Evolutionary conservation across 768 basidiomycete genomes (phyloP).

Genomic region (Rhizopogon vinicolor): DNA sequence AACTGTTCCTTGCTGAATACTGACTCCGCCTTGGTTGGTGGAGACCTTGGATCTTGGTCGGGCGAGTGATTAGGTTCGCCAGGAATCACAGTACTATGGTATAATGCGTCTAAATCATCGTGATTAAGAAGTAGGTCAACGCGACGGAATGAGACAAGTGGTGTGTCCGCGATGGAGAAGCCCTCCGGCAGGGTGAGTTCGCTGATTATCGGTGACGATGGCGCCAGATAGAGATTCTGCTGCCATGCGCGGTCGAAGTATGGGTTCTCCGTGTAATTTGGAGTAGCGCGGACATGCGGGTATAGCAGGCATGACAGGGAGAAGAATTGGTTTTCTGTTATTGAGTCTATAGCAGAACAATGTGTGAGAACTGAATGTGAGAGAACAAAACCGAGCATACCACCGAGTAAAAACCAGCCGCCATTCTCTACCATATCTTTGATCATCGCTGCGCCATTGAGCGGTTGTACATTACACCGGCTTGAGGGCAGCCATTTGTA

Average conservation of each 20-base stretch:
- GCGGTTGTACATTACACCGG: constrained; percentile 37
- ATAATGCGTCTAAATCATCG: constrained; percentile 43
- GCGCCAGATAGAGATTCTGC: constrained; percentile 59
- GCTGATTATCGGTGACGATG: constrained; percentile 34
- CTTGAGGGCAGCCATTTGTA: constrained; percentile 51
- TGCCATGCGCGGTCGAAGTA: constrained; percentile 63
- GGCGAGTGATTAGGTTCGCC: constrained; percentile 10
- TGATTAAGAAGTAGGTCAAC: constrained; percentile 54
- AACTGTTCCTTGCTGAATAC: constrained; percentile 53
- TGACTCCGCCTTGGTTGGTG: constrained; percentile 25
- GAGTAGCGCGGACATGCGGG: constrained; percentile 64
- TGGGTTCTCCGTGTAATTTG: constrained; percentile 49
- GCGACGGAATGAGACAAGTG: constrained; percentile 62
- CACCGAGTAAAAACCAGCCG: constrained; percentile 65
- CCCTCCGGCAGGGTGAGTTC: constrained; percentile 40
- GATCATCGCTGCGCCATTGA: constrained; percentile 41
- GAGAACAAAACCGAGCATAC: constrained; percentile 26
- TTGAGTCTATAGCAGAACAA: constrained; percentile 42
- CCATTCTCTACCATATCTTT: constrained; percentile 61
- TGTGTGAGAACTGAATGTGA: neutral
- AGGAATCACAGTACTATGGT: constrained; percentile 24
- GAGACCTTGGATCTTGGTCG: constrained; percentile 7
- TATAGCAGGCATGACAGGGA: constrained; percentile 63
- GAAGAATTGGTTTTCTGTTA: constrained; percentile 72
- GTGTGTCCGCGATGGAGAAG: constrained; percentile 54